Percentiles rank a stretch among this genome's conserved stretches.
Conservation (phyloP, 1,284 basidiomycete genomes). For the Cutaneotrichosporon sp. region DNA sequence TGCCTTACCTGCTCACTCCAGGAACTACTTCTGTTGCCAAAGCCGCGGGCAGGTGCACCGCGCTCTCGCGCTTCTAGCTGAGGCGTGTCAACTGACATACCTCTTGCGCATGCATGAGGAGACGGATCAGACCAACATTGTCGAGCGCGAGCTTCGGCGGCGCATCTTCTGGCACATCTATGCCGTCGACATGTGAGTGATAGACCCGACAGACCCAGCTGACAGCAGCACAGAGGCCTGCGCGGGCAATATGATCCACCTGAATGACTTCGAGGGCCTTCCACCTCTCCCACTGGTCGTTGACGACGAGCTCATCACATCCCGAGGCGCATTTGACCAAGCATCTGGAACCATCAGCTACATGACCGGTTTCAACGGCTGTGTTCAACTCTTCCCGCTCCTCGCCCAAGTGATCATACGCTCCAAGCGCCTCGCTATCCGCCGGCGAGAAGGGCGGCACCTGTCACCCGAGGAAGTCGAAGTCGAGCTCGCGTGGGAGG, state of each 20-base stretch:
- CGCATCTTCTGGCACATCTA: conserved; percentile 37
- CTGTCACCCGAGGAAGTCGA: neutral
- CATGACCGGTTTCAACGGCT: conserved; percentile 32
- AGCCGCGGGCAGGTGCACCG: conserved; percentile 27
- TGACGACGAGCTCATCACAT: conserved; percentile 38
- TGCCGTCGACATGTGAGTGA: conserved; percentile 29
- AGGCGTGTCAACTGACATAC: conserved; percentile 35
- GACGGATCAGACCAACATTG: conserved; percentile 13
- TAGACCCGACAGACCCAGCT: neutral
- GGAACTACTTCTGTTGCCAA: conserved; percentile 36
- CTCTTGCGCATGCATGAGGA: conserved; percentile 26
- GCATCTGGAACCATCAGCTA: conserved; percentile 16
- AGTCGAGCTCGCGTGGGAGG: conserved; percentile 13
- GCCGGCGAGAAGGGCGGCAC: neutral
- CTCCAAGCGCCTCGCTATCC: conserved; percentile 16
- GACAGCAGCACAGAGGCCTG: conserved; percentile 27
- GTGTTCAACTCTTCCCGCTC: conserved; percentile 31
- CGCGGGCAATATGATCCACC: conserved; percentile 29
- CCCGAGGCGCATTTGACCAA: conserved; percentile 17
- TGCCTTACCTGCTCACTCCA: conserved; percentile 4
- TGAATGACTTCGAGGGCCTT: conserved; percentile 31
- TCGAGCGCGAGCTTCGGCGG: conserved; percentile 23
- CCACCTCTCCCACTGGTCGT: conserved; percentile 31
- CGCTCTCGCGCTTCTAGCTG: conserved; percentile 30
- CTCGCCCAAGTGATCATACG: conserved; percentile 30